A percentile compares a stretch with the other conserved stretches of the same genome.
phyloP scores from a whole-genome alignment of 202 grass and related monocot genomes.

The Carex arenaria region DNA sequence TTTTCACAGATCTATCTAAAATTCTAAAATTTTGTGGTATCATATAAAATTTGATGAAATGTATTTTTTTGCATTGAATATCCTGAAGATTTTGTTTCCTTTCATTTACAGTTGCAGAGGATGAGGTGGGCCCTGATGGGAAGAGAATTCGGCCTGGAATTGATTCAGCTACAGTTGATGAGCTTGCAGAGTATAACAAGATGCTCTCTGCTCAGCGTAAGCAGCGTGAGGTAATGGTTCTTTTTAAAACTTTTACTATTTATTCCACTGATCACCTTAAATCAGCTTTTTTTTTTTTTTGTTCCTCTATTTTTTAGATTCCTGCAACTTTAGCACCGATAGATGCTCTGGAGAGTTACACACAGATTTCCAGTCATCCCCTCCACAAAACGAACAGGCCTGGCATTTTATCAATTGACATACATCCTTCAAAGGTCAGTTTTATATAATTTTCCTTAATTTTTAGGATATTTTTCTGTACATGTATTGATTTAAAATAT shows the following conservation, averaged over 20 bases:
- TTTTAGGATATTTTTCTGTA: conserved; percentile 5
- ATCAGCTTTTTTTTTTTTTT: background rate
- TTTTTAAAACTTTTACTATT: background rate
- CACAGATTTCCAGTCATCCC: conserved; percentile 89
- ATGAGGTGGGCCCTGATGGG: conserved; percentile 78
- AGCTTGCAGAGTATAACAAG: conserved; percentile 89
- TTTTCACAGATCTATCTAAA: background rate
- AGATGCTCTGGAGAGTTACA: conserved; percentile 77
- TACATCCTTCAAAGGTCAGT: conserved; percentile 89
- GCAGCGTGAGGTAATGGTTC: conserved; percentile 78
- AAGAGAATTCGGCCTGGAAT: conserved; percentile 95
- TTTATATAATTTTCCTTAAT: conserved; percentile 13
- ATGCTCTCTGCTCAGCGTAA: conserved; percentile 93
- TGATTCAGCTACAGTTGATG: conserved; percentile 68
- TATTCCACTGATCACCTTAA: background rate
- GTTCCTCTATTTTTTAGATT: conserved; percentile 41
- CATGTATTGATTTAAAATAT: conserved; percentile 17
- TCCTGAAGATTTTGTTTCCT: conserved; percentile 8
- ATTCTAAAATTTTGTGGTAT: background rate
- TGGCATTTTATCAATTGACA: conserved; percentile 39
- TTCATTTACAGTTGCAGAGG: conserved; percentile 57
- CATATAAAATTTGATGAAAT: conserved; percentile 3
- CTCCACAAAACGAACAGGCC: conserved; percentile 98
- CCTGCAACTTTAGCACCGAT: conserved; percentile 53
- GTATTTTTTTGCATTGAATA: background rate